A percentile compares a stretch with the other conserved stretches of the same genome.
These are phyloP conservation scores for Acer yangbiense DNA, from an alignment of 345 rosid genomes.

Conservation along the genomic window DNA sequence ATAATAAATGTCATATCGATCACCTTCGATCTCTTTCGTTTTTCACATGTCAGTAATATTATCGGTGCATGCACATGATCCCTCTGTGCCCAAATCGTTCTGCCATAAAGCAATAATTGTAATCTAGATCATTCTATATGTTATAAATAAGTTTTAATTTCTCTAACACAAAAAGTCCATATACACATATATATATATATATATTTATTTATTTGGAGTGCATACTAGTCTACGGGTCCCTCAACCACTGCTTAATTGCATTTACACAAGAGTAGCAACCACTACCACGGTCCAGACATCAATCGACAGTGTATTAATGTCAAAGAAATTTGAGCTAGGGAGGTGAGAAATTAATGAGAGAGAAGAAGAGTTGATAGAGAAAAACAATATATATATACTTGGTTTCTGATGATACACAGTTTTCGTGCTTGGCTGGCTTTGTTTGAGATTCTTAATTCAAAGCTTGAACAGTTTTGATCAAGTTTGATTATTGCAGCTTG, in stretches of 20 bases:
- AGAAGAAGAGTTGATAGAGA: too few species aligned
- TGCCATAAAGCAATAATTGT: constrained; percentile 4
- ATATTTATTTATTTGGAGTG: not conserved
- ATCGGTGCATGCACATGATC: not conserved
- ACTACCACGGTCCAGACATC: not conserved
- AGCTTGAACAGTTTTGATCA: too few species aligned
- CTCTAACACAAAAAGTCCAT: not conserved
- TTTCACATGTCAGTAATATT: not conserved
- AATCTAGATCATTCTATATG: not conserved
- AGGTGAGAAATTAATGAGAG: too few species aligned
- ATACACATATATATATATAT: too few species aligned
- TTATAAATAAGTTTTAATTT: not conserved
- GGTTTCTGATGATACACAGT: too few species aligned
- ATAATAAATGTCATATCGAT: too few species aligned
- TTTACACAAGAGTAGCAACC: not conserved
- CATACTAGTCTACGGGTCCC: not conserved
- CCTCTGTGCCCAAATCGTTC: not conserved
- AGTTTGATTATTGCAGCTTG: too few species aligned
- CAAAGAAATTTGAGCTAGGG: not conserved
- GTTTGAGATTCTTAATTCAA: too few species aligned
- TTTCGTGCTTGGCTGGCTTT: too few species aligned
- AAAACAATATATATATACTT: too few species aligned
- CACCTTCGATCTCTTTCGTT: not conserved
- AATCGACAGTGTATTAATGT: not conserved
- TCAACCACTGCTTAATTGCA: not conserved